phyloP scores from a whole-genome alignment of 106 monocot species.

The Phalaenopsis equestris region DNA sequence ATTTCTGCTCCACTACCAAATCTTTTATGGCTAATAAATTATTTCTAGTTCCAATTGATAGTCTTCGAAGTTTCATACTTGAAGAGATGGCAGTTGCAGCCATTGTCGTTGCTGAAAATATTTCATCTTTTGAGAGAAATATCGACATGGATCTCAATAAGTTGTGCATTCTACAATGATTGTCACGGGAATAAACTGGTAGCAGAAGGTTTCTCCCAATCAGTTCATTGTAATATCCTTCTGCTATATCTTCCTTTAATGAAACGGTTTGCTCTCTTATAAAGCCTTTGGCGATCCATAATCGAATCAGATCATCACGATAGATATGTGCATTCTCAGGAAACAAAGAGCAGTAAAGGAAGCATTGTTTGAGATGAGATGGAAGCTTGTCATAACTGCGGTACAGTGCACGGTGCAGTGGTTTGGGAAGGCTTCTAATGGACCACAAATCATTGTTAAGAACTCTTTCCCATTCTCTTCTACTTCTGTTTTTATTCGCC shows the following conservation, averaged over 20 bases:
- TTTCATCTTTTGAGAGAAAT: conserved; percentile 12
- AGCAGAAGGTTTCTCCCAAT: conserved; percentile 24
- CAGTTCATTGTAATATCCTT: conserved; percentile 25
- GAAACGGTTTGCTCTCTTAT: neutral
- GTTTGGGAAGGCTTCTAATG: conserved; percentile 15
- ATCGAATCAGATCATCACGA: neutral
- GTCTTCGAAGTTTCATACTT: neutral
- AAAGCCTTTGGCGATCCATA: conserved; percentile 25
- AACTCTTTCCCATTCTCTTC: conserved; percentile 12
- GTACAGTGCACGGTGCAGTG: conserved; percentile 17
- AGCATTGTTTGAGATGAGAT: conserved; percentile 27
- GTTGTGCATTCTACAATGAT: conserved; percentile 32
- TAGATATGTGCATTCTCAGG: conserved; percentile 4
- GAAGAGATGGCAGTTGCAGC: neutral
- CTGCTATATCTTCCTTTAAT: conserved; percentile 24
- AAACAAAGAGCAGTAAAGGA: conserved; percentile 15
- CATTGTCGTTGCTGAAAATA: neutral
- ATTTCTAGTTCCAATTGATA: neutral
- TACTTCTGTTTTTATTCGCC: conserved; percentile 17
- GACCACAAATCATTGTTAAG: conserved; percentile 20
- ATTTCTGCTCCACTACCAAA: neutral
- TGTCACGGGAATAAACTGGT: neutral
- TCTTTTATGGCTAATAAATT: neutral
- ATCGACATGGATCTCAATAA: conserved; percentile 18
- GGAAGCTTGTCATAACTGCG: conserved; percentile 35